Evolutionary conservation across 306 rosid genomes (phyloP), one percentile per base, ranked within the genome.

Genomic region (Dalbergia cochinchinensis): DNA sequence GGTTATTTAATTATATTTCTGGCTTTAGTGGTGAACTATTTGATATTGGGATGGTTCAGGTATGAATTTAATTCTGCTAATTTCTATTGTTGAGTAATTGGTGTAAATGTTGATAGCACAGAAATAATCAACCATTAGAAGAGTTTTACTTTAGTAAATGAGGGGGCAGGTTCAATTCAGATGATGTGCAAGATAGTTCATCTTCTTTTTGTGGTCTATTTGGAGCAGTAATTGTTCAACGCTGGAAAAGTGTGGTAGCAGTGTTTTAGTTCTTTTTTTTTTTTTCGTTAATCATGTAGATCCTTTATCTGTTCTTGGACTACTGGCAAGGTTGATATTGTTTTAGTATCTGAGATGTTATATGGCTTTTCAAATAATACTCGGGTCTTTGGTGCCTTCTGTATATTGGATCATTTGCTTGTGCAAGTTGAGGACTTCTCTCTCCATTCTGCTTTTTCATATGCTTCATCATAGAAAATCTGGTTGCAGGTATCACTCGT

Each of bases 391-490:
- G 16, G 67, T 69, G 63, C 51, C 42, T 48, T 6, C 33, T 45
- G 26, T 60, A 19, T 71, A 19, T 41, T 48, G 31, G 57, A 70
- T 69, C 62, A 16, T 47, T 35, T 59, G 58, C n/a, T 71, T 13
- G 50, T 57, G 37, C 42, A 15, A 39, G 8, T 54, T 5, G 67
- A 16, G 75, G n/a, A 8, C 1, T 37, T 13, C 31, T 15, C 16
- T n/a, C 8, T 22, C 26, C 37, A 6, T 33, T 22, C 6, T 34
- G 10, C 39, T 47, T 26, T 45, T 11, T 16, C 22, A 20, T 20
- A 20, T 69, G 16, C 13, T 34, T 62, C n/a, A 12, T 69, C 42
- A 48, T 19, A 55, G 42, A 65, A 76, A 14, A 64, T 45, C 53
- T 39, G 11, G 73, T 60, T 6, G 9, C 68, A 31, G 26, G 48